phyloP scores from a whole-genome alignment of 208 protist species.

The Trypanosoma grayi region DNA sequence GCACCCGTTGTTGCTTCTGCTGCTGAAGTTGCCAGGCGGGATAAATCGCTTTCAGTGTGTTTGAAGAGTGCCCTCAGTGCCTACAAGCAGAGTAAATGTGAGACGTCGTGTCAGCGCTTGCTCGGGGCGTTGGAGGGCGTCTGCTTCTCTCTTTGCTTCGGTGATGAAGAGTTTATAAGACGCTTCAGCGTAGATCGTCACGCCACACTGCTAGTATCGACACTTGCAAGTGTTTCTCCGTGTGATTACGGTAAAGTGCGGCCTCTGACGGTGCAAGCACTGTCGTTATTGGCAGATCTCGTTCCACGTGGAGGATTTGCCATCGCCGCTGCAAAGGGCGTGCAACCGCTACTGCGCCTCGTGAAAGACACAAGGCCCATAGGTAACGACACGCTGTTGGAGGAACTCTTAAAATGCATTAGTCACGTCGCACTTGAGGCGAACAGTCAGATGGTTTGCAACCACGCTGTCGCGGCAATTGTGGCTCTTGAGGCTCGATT shows the following conservation, averaged over 20 bases:
- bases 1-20: background rate
- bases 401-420: constrained; percentile 75
- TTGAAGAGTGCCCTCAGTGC: background rate
- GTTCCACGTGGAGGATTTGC: constrained; percentile 48
- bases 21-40: background rate
- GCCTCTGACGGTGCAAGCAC: constrained; percentile 30
- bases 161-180: constrained; percentile 30
- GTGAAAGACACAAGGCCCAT: constrained; percentile 6
- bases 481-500: constrained; percentile 39
- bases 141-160: constrained; percentile 34
- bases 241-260: background rate
- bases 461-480: constrained; percentile 25
- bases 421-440: constrained; percentile 35
- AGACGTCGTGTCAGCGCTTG: background rate
- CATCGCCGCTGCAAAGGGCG: constrained; percentile 27
- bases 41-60: background rate
- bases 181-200: constrained; percentile 9
- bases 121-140: constrained; percentile 11
- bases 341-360: constrained; percentile 16
- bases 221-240: background rate
- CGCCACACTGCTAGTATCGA: constrained; percentile 10
- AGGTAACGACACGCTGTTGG: constrained; percentile 16
- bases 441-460: constrained; percentile 29
- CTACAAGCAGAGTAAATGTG: background rate
- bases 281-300: constrained; percentile 59